These are phyloP conservation scores for Trametes sp. DNA, from an alignment of 1,284 basidiomycete genomes.

Conservation along the genomic window DNA sequence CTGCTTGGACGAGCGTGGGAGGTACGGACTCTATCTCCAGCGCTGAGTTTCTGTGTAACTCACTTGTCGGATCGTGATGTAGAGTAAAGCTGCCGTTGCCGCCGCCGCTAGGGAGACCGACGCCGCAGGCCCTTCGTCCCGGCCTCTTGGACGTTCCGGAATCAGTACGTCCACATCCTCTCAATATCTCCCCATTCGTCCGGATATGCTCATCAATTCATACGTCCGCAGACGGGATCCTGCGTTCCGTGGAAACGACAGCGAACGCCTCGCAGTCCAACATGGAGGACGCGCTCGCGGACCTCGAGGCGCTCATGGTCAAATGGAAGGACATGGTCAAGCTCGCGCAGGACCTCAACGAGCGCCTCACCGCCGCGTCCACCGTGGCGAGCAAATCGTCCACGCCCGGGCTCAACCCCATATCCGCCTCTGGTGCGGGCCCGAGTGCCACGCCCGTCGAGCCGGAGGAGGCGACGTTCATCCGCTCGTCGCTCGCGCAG, in stretches of 20 bases:
- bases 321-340: constrained; percentile 94
- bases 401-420: constrained; percentile 22
- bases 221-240: constrained; percentile 71
- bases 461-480: constrained; percentile 85
- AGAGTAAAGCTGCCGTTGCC: constrained; percentile 21
- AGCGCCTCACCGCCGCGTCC: constrained; percentile 74
- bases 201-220: neutral
- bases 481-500: constrained; percentile 88
- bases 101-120: constrained; percentile 3
- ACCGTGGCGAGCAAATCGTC: constrained; percentile 36
- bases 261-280: constrained; percentile 69
- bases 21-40: constrained; percentile 47
- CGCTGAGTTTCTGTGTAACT: constrained; percentile 2
- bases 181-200: neutral
- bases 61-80: neutral
- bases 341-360: constrained; percentile 88
- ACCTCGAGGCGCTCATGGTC: constrained; percentile 91
- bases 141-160: constrained; percentile 48
- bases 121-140: constrained; percentile 19
- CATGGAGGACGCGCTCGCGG: constrained; percentile 84
- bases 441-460: constrained; percentile 46
- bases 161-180: constrained; percentile 53
- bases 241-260: constrained; percentile 76
- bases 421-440: constrained; percentile 15
- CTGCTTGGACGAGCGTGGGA: constrained; percentile 87